Conservation (phyloP, 2,329 filamentous ascomycete species). For the Fusarium sulawesiense region DNA sequence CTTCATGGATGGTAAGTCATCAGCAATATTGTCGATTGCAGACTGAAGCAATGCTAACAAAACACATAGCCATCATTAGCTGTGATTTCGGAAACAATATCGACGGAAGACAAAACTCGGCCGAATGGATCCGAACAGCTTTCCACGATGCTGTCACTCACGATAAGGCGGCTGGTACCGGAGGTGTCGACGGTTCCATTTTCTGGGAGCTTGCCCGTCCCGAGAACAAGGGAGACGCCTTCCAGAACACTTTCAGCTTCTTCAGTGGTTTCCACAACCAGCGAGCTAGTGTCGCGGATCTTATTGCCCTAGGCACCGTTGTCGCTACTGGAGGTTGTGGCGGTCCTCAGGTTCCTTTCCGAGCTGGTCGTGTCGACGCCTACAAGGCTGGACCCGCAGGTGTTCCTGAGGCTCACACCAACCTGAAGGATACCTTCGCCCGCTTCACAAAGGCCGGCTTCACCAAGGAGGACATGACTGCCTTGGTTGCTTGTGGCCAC, state of each 20-base stretch:
- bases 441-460: conserved; percentile 49
- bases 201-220: conserved; percentile 41
- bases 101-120: conserved; percentile 37
- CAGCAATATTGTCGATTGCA: not conserved
- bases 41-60: not conserved
- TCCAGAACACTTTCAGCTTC: conserved; percentile 51
- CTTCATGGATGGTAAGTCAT: conserved; percentile 15
- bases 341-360: conserved; percentile 44
- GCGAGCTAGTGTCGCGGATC: conserved; percentile 42
- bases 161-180: conserved; percentile 33
- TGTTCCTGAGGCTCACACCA: conserved; percentile 49
- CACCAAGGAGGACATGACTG: conserved; percentile 51
- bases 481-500: conserved; percentile 53
- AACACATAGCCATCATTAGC: conserved; percentile 23
- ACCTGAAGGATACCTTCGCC: conserved; percentile 40
- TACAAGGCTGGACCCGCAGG: conserved; percentile 44
- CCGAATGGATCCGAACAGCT: conserved; percentile 45
- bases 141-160: conserved; percentile 46
- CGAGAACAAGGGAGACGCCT: conserved; percentile 40
- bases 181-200: conserved; percentile 44
- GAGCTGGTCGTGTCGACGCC: conserved; percentile 49
- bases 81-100: conserved; percentile 34
- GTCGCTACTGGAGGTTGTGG: conserved; percentile 56
- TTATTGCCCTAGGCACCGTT: conserved; percentile 49
- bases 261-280: conserved; percentile 23